Conservation (phyloP, 345 rosid species). For the Pistacia vera region DNA sequence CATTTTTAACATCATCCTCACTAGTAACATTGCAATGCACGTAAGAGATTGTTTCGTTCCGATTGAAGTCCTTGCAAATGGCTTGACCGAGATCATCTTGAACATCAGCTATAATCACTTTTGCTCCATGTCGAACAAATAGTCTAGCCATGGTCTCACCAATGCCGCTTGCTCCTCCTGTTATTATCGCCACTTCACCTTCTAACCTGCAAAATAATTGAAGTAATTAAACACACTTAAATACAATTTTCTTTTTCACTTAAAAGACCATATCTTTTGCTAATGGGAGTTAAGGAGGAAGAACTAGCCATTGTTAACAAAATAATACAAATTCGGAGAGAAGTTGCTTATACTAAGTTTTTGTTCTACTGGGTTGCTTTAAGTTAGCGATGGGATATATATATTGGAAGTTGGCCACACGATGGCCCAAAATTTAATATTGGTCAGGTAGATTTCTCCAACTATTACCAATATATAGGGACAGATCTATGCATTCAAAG, state of each 20-base stretch:
- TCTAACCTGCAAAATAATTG: neutral
- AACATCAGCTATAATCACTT: conserved; percentile 39
- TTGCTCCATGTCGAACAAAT: conserved; percentile 44
- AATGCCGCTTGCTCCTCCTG: conserved; percentile 41
- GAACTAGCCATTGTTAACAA: conserved; percentile 15
- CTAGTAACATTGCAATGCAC: conserved; percentile 43
- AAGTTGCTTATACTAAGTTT: too few relatives aligned
- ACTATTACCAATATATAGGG: too few relatives aligned
- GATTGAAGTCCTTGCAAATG: conserved; percentile 30
- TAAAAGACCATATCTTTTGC: conserved; percentile 21
- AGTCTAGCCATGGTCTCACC: conserved; percentile 37
- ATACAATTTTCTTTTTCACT: neutral
- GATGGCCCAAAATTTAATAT: too few relatives aligned
- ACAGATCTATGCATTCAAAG: too few relatives aligned
- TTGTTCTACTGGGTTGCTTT: too few relatives aligned
- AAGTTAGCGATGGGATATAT: too few relatives aligned
- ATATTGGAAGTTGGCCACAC: too few relatives aligned
- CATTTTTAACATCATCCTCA: conserved; percentile 35
- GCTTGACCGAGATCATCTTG: conserved; percentile 45
- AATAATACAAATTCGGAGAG: neutral
- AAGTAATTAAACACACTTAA: too few relatives aligned
- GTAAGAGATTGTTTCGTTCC: conserved; percentile 20
- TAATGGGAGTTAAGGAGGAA: neutral
- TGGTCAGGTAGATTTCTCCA: too few relatives aligned
- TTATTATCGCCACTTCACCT: neutral